Conservation (phyloP, 2,329 filamentous ascomycete genomes). For the Dactylellina haptotyla region DNA sequence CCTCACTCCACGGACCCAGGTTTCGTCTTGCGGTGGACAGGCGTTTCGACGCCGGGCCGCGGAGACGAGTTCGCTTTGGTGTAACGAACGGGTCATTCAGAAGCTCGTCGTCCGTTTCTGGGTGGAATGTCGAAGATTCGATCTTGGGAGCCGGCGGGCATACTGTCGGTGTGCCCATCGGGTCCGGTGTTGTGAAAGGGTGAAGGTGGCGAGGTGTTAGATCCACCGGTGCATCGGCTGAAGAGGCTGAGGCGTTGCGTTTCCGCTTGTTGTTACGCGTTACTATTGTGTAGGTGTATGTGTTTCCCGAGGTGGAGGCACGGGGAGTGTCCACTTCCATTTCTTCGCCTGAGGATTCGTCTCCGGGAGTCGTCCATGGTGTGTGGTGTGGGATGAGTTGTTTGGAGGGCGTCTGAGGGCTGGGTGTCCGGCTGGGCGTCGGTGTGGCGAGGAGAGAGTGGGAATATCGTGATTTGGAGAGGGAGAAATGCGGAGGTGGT, state of each 20-base stretch:
- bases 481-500: conserved; percentile 23
- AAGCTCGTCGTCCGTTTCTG: conserved; percentile 44
- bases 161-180: conserved; percentile 22
- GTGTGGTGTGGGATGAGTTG: conserved; percentile 38
- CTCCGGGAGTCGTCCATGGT: conserved; percentile 45
- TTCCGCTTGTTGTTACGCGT: conserved; percentile 53
- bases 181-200: conserved; percentile 40
- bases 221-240: conserved; percentile 1
- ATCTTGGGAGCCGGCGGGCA: conserved; percentile 48
- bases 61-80: conserved; percentile 44
- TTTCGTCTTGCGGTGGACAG: conserved; percentile 37
- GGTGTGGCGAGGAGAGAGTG: conserved; percentile 43
- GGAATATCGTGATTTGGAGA: conserved; percentile 40
- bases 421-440: conserved; percentile 48
- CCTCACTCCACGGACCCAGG: conserved; percentile 67
- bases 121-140: conserved; percentile 44
- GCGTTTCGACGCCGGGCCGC: conserved; percentile 47
- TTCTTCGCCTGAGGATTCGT: conserved; percentile 25
- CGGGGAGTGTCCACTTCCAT: conserved; percentile 34
- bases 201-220: conserved; percentile 31
- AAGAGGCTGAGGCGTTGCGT: conserved; percentile 16
- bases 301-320: conserved; percentile 23
- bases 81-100: conserved; percentile 52
- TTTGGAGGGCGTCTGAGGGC: conserved; percentile 49
- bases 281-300: conserved; percentile 53